These are phyloP conservation scores for Collybiopsis confluens DNA, from an alignment of 768 basidiomycete species.

Conservation along the genomic window DNA sequence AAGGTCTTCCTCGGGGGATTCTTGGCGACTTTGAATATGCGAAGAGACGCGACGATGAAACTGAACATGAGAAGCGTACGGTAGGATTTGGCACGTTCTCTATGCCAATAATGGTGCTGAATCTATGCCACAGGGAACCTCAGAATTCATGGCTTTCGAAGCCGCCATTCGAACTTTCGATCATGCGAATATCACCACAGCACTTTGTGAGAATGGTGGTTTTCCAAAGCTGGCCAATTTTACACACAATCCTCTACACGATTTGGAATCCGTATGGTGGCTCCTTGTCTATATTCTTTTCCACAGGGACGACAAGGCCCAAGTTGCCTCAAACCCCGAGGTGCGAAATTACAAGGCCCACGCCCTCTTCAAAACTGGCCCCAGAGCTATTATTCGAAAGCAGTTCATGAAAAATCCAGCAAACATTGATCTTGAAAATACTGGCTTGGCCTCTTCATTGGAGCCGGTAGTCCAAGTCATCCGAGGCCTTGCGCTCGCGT, in stretches of 20 bases:
- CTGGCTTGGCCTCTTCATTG: not conserved
- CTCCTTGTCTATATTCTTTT: not conserved
- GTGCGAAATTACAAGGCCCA: not conserved
- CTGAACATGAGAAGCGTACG: not conserved
- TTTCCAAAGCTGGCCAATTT: not conserved
- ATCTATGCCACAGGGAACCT: not conserved
- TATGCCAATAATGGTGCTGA: not conserved
- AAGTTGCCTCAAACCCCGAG: not conserved
- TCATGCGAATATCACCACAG: not conserved
- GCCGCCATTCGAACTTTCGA: not conserved
- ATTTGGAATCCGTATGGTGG: not conserved
- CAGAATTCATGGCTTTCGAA: not conserved
- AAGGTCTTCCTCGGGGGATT: not conserved
- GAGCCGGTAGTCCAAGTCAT: not conserved
- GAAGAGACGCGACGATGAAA: not conserved
- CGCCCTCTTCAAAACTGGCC: not conserved
- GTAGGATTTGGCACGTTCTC: not conserved
- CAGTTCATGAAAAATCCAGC: not conserved
- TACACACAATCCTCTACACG: not conserved
- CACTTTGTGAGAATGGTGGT: not conserved
- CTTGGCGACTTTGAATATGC: conserved; percentile 1
- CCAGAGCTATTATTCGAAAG: not conserved
- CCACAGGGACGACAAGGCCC: not conserved
- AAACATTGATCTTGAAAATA: not conserved
- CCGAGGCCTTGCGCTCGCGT: no score